Conservation (phyloP, 73 alveolate species). For the Tetrahymena elliotti region DNA sequence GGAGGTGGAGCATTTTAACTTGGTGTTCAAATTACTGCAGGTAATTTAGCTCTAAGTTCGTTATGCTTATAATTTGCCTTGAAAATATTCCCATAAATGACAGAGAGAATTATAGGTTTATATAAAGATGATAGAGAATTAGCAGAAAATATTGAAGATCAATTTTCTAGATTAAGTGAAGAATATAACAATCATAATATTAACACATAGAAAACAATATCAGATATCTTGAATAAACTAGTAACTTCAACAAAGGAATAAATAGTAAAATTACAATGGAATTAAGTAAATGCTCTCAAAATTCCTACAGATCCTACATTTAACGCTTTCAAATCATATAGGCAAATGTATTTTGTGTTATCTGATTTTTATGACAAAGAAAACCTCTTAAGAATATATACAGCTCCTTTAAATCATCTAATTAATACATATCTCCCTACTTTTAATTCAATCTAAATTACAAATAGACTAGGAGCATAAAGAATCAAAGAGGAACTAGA, state of each 20-base stretch:
- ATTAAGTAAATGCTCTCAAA: background rate
- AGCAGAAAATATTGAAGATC: background rate
- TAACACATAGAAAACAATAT: background rate
- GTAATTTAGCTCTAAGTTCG: background rate
- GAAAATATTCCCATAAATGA: background rate
- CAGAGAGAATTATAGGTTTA: background rate
- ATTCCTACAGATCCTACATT: background rate
- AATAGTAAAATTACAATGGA: background rate
- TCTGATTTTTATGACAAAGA: background rate
- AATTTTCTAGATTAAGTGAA: background rate
- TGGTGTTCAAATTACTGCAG: background rate
- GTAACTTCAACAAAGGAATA: background rate
- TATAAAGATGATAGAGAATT: background rate
- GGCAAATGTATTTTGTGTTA: background rate
- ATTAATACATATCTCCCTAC: background rate
- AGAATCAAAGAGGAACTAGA: background rate
- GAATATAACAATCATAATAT: background rate
- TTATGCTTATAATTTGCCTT: background rate
- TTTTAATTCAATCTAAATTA: background rate
- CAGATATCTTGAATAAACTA: background rate
- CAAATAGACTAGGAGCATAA: background rate
- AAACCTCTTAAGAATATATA: background rate
- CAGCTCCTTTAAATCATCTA: background rate
- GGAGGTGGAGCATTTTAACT: background rate
- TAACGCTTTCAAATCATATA: background rate